Evolutionary conservation across 108 stramenopile genomes (phyloP).

Genomic region (Cylindrotheca fusiformis): DNA sequence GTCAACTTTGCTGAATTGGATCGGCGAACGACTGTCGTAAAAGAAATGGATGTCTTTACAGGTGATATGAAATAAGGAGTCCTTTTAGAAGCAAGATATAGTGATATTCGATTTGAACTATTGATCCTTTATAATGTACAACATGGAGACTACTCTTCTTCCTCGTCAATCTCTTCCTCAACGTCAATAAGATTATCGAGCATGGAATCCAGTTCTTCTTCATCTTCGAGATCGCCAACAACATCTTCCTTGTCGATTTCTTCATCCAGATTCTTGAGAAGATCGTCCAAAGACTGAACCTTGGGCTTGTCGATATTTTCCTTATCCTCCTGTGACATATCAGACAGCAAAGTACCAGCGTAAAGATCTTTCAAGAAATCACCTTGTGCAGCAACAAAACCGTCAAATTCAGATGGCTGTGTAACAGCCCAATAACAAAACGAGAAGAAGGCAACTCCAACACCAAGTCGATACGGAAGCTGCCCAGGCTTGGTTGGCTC

Average conservation of each 20-base stretch:
- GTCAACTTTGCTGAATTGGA: constrained; percentile 76
- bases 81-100: too few species aligned
- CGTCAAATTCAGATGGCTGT: constrained; percentile 99
- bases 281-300: constrained; percentile 93
- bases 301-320: constrained; percentile 97
- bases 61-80: constrained; percentile 60
- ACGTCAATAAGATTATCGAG: constrained; percentile 72
- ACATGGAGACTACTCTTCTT: constrained; percentile 36
- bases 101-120: too few species aligned
- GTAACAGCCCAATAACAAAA: constrained; percentile 98
- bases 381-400: constrained; percentile 92
- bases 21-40: constrained; percentile 50
- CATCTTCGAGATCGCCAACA: constrained; percentile 67
- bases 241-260: constrained; percentile 77
- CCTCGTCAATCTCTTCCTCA: constrained; percentile 62
- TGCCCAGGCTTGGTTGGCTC: constrained; percentile 87
- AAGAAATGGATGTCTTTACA: constrained; percentile 85
- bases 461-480: constrained; percentile 87
- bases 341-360: constrained; percentile 94
- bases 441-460: constrained; percentile 87
- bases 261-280: constrained; percentile 85
- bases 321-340: constrained; percentile 93
- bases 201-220: constrained; percentile 68
- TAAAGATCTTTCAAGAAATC: constrained; percentile 99
- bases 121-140: constrained; percentile 8